These are phyloP conservation scores for Beauveria sp. DNA, from an alignment of 2,329 filamentous ascomycete genomes.

Conservation along the genomic window DNA sequence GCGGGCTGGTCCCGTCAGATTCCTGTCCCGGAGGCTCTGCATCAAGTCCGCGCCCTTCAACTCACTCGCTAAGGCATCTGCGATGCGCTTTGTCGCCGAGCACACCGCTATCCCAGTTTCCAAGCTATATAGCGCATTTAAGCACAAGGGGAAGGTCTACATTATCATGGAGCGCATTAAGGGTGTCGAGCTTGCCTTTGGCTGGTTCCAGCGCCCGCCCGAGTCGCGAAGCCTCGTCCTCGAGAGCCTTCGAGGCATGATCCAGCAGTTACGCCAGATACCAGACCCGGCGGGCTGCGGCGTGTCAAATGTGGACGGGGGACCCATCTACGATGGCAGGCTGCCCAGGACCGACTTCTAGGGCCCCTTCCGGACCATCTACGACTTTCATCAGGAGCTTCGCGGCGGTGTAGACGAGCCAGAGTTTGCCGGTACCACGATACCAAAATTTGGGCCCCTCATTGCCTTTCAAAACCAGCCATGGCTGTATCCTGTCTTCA, in stretches of 20 bases:
- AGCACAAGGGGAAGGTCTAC: background rate
- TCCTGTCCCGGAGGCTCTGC: background rate
- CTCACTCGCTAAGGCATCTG: background rate
- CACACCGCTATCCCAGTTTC: background rate
- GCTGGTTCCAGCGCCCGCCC: background rate
- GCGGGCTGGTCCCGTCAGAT: background rate
- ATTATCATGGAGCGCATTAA: background rate
- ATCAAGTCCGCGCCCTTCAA: background rate
- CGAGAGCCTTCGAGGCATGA: background rate
- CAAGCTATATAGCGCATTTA: background rate
- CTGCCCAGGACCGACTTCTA: background rate
- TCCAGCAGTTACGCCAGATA: background rate
- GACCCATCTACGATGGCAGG: background rate
- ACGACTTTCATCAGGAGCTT: background rate
- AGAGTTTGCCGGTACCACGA: background rate
- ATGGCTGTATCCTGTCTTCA: slow-evolving; percentile 25
- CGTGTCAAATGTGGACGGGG: background rate
- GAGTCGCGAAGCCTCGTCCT: background rate
- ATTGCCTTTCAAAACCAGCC: slow-evolving; percentile 12
- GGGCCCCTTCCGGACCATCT: background rate
- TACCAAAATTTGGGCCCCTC: slow-evolving; percentile 10
- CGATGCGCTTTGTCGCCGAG: background rate
- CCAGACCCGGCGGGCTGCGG: background rate
- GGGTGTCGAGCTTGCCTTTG: background rate
- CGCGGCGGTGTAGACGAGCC: background rate